These are phyloP conservation scores for Boletales sp. DNA, from an alignment of 768 basidiomycete species.

Conservation along the genomic window DNA sequence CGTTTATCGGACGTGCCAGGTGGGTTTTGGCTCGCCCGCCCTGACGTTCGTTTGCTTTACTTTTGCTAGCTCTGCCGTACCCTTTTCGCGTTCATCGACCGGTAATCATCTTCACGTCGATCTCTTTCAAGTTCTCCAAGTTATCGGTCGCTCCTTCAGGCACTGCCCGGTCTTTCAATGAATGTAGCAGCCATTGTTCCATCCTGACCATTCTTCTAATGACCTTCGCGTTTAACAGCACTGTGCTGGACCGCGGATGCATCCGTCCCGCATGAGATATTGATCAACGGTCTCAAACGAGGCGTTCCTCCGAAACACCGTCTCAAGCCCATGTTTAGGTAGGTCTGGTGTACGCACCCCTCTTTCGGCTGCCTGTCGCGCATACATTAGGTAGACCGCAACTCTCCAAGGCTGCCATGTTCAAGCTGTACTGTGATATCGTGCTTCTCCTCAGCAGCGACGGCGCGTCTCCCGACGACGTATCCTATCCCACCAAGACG, in stretches of 20 bases:
- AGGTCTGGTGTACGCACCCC: conserved; percentile 2
- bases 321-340: conserved; percentile 62
- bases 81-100: conserved; percentile 52
- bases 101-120: conserved; percentile 52
- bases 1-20: conserved; percentile 48
- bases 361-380: background rate
- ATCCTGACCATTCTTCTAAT: background rate
- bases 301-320: conserved; percentile 74
- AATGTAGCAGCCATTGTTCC: conserved; percentile 44
- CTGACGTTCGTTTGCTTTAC: too few relatives aligned
- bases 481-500: conserved; percentile 8
- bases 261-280: conserved; percentile 46
- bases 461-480: conserved; percentile 8
- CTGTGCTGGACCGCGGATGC: conserved; percentile 67
- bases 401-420: conserved; percentile 51
- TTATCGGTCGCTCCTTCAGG: conserved; percentile 40
- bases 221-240: conserved; percentile 38
- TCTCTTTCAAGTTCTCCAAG: conserved; percentile 51
- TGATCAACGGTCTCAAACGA: conserved; percentile 78
- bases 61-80: conserved; percentile 43
- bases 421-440: conserved; percentile 41
- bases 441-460: conserved; percentile 12
- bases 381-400: conserved; percentile 38
- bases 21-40: conserved; percentile 11
- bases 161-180: conserved; percentile 54